These are phyloP conservation scores for Spergularia bocconei DNA, from an alignment of 148 eudicot species.

Conservation along the genomic window DNA sequence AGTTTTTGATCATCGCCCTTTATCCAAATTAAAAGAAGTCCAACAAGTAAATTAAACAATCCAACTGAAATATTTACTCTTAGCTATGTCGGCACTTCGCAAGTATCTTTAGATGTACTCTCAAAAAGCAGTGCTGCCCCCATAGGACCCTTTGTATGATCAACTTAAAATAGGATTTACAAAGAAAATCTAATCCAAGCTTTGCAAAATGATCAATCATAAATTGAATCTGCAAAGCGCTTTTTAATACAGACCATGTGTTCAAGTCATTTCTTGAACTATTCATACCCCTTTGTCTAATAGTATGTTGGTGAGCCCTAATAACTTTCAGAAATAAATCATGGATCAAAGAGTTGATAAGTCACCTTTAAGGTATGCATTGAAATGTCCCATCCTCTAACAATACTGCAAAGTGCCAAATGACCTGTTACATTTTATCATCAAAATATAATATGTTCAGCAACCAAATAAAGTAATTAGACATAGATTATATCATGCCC, in stretches of 20 bases:
- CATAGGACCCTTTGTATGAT: slow-evolving; percentile 8
- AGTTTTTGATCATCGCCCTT: slow-evolving; percentile 9
- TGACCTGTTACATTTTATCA: slow-evolving; percentile 29
- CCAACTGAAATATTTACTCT: slow-evolving; percentile 1
- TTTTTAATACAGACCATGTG: slow-evolving; percentile 36
- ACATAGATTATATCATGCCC: slow-evolving; percentile 20
- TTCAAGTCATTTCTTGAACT: slow-evolving; percentile 29
- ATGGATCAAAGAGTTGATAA: slow-evolving; percentile 23
- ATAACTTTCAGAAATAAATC: slow-evolving; percentile 21
- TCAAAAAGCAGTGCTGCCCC: slow-evolving; percentile 4
- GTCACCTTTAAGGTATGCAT: slow-evolving; percentile 30
- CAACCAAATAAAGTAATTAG: slow-evolving; percentile 17
- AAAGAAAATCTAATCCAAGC: slow-evolving; percentile 27
- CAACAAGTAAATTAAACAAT: neutral
- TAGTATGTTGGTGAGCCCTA: slow-evolving; percentile 28
- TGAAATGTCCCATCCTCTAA: slow-evolving; percentile 28
- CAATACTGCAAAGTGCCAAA: slow-evolving; percentile 27
- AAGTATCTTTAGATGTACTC: slow-evolving; percentile 13
- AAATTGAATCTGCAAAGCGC: slow-evolving; percentile 16
- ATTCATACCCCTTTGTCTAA: slow-evolving; percentile 32
- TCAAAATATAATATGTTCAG: slow-evolving; percentile 21
- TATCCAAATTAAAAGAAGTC: neutral
- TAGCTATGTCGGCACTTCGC: slow-evolving; percentile 9
- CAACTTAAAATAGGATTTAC: slow-evolving; percentile 14
- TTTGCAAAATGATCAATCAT: slow-evolving; percentile 29